Conservation (phyloP, 495 filamentous ascomycete genomes). For the Daldinia bambusicola region DNA sequence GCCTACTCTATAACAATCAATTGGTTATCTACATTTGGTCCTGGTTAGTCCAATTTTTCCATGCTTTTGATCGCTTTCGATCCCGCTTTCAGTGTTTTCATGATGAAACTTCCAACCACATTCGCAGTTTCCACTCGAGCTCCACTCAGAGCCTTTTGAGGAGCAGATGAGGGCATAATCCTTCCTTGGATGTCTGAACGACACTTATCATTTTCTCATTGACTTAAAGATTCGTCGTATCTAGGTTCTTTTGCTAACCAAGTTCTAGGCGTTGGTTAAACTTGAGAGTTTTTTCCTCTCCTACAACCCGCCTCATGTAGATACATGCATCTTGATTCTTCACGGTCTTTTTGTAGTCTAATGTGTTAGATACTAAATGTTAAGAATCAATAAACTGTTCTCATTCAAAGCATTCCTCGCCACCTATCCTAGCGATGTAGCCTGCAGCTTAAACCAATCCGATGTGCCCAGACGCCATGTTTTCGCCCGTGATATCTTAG, state of each 20-base stretch:
- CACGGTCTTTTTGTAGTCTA: too few species aligned
- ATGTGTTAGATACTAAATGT: neutral
- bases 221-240: neutral
- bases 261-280: neutral
- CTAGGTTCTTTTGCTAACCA: conserved; percentile 13
- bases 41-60: conserved; percentile 33
- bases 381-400: neutral
- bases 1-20: too few species aligned
- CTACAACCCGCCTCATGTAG: too few species aligned
- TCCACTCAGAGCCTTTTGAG: conserved; percentile 65
- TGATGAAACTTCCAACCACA: conserved; percentile 69
- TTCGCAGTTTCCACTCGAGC: conserved; percentile 78
- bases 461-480: neutral
- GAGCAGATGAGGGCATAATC: conserved; percentile 63
- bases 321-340: neutral
- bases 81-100: conserved; percentile 42
- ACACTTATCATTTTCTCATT: conserved; percentile 19
- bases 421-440: neutral
- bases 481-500: neutral
- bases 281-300: too few species aligned
- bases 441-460: neutral
- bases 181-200: conserved; percentile 76
- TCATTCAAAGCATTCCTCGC: neutral
- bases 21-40: neutral
- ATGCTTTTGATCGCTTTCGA: conserved; percentile 15